Base-by-base conservation (phyloP, 164 flowering plant species). In the Nelumbo lutea region DNA sequence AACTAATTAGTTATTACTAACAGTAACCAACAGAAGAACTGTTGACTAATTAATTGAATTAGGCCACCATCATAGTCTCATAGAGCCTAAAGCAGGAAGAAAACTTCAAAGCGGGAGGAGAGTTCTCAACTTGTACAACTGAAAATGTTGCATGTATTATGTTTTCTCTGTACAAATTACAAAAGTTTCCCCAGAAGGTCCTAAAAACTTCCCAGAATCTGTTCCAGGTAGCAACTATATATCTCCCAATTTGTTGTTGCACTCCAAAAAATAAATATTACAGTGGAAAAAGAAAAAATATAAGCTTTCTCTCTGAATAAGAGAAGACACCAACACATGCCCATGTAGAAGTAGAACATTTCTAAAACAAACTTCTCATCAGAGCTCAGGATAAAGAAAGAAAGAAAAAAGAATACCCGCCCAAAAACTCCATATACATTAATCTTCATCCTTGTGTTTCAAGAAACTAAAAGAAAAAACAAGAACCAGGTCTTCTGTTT, bases 331-430 rank as follows among this genome's bases (percentile, higher is more conserved):
- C 13, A 10, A 4, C 9, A 6, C 14, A 10, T 6, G 11, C 11
- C 11, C 53, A 50, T 50, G 53, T 8, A 6, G 53, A 50, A 6
- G 53, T 6, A 50, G 11, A 50, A 13, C 11, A 55, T 48, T 55
- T 67, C 43, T 58, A 67, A 57, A 57, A 38, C 62, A 67, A 67
- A 57, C 60, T 45, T 58, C 50, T 58, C 53, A 9, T 57, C 59
- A 67, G 67, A 67, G 53, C 15, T 8, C 57, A 65, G 60, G 59
- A 63, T 63, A 60, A 43, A 66, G 43, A 55, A 66, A 56, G 6
- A 39, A 47, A 45, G 1, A 57, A 15, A 69, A 43, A 48, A 42
- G 42, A 64, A 70, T 53, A 53, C 27, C 27, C 27, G 45, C 38
- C 46, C 67, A 59, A 59, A 42, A 42, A 64, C 43, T 64, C 39